phyloP scores from a whole-genome alignment of 2,329 filamentous ascomycete species.

The Colletotrichum ledebouriae region DNA sequence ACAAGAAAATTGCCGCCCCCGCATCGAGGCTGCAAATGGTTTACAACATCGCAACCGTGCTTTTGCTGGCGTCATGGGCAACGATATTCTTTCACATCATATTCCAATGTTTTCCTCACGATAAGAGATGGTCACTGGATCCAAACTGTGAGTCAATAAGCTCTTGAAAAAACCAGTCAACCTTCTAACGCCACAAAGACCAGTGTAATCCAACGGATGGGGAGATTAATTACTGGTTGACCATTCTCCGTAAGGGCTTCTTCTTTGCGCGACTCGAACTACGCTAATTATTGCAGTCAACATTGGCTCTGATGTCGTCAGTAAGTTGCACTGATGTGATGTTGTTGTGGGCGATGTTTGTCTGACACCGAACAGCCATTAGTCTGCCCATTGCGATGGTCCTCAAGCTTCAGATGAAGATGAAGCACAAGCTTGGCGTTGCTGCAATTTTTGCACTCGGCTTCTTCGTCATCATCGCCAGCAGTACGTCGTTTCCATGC shows the following conservation, averaged over 20 bases:
- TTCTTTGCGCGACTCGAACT: not conserved
- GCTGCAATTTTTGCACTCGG: conserved; percentile 50
- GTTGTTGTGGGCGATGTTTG: not conserved
- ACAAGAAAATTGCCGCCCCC: conserved; percentile 54
- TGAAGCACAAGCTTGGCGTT: conserved; percentile 51
- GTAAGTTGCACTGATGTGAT: not conserved
- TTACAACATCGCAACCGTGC: conserved; percentile 53
- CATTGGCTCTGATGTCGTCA: conserved; percentile 21
- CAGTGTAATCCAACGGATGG: conserved; percentile 36
- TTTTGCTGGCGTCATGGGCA: conserved; percentile 49
- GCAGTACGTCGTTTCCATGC: conserved; percentile 43
- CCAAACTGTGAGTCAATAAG: conserved; percentile 43
- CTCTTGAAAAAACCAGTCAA: not conserved
- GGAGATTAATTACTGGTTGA: conserved; percentile 43
- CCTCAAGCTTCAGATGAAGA: conserved; percentile 51
- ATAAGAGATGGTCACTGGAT: conserved; percentile 50
- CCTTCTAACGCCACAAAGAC: conserved; percentile 25
- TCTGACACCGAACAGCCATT: conserved; percentile 45
- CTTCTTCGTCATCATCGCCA: conserved; percentile 50
- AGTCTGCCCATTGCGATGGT: conserved; percentile 53
- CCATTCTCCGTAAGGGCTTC: conserved; percentile 34
- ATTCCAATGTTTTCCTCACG: conserved; percentile 54
- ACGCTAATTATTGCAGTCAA: conserved; percentile 10
- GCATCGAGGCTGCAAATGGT: conserved; percentile 52
- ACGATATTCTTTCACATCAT: conserved; percentile 56